Conservation (phyloP, 163 green algal species). For the Coccomyxa subellipsoidea region DNA sequence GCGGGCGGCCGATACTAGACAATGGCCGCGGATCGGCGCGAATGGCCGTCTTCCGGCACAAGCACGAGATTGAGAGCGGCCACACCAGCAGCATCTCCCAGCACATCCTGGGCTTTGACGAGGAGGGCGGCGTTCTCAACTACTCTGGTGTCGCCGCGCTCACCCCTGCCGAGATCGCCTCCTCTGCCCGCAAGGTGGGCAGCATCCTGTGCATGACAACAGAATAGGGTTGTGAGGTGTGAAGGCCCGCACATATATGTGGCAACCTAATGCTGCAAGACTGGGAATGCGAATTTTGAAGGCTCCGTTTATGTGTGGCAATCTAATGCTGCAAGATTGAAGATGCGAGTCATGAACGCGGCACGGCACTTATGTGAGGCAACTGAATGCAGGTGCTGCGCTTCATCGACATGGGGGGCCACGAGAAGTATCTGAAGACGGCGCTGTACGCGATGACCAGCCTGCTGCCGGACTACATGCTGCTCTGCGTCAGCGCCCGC, state of each 20-base stretch:
- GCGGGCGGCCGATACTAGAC: slow-evolving; percentile 71
- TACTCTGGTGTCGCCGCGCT: slow-evolving; percentile 59
- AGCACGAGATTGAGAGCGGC: slow-evolving; percentile 85
- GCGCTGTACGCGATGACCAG: slow-evolving; percentile 78
- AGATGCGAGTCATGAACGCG: no score
- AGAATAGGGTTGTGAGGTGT: no score
- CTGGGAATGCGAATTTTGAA: no score
- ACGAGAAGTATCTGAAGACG: slow-evolving; percentile 80
- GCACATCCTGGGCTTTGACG: slow-evolving; percentile 31
- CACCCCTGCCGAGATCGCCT: slow-evolving; percentile 51
- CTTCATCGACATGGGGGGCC: slow-evolving; percentile 84
- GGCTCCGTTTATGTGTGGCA: no score
- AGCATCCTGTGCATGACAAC: no score
- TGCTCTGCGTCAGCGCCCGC: slow-evolving; percentile 67
- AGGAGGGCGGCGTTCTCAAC: slow-evolving; percentile 62
- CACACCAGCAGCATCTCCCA: slow-evolving; percentile 71
- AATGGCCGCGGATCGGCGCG: slow-evolving; percentile 71
- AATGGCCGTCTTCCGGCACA: slow-evolving; percentile 79
- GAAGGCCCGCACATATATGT: no score
- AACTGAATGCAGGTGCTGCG: slow-evolving; percentile 59
- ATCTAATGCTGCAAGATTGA: no score
- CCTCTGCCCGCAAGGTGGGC: slow-evolving; percentile 28
- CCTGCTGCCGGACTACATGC: slow-evolving; percentile 73
- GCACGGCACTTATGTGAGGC: no score
- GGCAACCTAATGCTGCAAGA: no score